Evolutionary conservation across 2,329 filamentous ascomycete genomes (phyloP), one percentile per base, ranked within the genome.

Genomic region (Thelonectria olida): DNA sequence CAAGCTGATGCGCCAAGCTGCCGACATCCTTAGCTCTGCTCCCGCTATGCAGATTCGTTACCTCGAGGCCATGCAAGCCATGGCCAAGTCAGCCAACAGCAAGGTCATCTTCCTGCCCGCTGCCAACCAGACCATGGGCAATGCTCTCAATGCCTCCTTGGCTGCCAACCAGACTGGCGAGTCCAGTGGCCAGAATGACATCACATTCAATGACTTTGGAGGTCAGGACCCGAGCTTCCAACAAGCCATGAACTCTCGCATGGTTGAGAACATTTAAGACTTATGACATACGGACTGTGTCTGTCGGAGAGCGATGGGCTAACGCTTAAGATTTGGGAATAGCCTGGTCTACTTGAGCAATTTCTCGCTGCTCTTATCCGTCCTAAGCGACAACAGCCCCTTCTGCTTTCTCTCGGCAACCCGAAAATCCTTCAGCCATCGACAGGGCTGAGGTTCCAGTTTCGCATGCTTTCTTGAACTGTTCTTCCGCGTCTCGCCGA

Each of bases 31-130:
- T 50, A 92, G 88, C 65, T 93, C 89, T 15, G 95, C 95, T 0
- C 96, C 96, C 3, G 96, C 96, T 70, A 99, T 99, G 96, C 94
- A 97, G 81, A 97, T 97, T 81, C 85, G 94, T 68, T 98, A 98
- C 79, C 90, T 99, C 68, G 96, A 99, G 81, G 94, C 96, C 4
- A 98, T 98, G 95, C 96, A 98, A 78, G 88, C 92, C 41, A 99
- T 99, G 95, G 96, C 96, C 72, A 98, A 97, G 86, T 88, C 88
- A 0, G 92, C 93, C 48, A 96, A 94, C 79, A 89, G 85, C 80
- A 96, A 96, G 81, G 91, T 96, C 73, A 94, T 96, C 73, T 96
- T 95, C 84, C 74, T 96, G 72, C 91, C 91, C 9, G 88, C 82
- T 9, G 75, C 77, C 47, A 79, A 74, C 67, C 86, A 91, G 79